Evolutionary conservation across 805 yeast genomes (phyloP).

Genomic region (Tetrapisispora arboricola): DNA sequence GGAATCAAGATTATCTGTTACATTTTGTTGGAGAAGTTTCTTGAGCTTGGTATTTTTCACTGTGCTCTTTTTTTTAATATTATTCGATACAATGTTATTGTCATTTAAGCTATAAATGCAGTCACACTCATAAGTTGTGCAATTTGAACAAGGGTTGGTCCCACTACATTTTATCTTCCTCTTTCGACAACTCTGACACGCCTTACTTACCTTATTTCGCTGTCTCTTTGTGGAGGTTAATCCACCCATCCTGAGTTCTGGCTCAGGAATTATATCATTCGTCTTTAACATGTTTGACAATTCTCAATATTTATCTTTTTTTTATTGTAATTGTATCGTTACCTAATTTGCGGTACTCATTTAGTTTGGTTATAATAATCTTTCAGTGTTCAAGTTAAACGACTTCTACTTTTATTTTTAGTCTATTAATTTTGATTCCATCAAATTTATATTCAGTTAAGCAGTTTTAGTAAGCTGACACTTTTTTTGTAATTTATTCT

Average conservation of each 20-base stretch:
- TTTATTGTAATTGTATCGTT: too few species aligned
- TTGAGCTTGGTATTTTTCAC: not conserved
- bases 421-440: too few species aligned
- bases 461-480: too few species aligned
- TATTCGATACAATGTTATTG: too few species aligned
- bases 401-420: too few species aligned
- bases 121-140: conserved; percentile 24
- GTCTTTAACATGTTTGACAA: not conserved
- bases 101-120: too few species aligned
- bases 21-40: not conserved
- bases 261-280: not conserved
- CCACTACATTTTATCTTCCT: conserved; percentile 30
- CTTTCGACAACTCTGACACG: conserved; percentile 28
- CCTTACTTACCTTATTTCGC: conserved; percentile 14
- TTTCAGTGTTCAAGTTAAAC: too few species aligned
- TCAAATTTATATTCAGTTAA: too few species aligned
- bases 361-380: too few species aligned
- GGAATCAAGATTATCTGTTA: too few species aligned
- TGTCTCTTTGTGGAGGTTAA: not conserved
- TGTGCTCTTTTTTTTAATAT: not conserved
- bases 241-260: not conserved
- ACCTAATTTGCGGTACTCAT: too few species aligned
- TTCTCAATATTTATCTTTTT: not conserved
- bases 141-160: conserved; percentile 23
- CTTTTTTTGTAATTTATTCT: too few species aligned